These are phyloP conservation scores for Tylopilus rubrobrunneus DNA, from an alignment of 768 basidiomycete genomes.

Conservation along the genomic window DNA sequence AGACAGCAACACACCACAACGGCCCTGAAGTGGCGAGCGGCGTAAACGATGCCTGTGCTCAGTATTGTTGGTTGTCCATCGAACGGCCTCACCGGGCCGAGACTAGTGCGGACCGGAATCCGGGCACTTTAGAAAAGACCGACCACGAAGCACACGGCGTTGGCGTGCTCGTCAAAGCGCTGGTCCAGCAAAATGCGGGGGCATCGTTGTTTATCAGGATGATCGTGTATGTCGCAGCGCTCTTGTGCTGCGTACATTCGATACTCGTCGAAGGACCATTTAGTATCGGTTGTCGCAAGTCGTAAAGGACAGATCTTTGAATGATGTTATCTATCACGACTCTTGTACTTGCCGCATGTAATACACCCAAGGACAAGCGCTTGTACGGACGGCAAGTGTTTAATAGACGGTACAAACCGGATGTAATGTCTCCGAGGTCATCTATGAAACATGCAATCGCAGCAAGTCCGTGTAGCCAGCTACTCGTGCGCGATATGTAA, in stretches of 20 bases:
- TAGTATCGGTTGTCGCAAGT: too few relatives aligned
- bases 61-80: too few relatives aligned
- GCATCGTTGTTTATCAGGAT: constrained; percentile 8
- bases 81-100: neutral
- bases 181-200: constrained; percentile 12
- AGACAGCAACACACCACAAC: too few relatives aligned
- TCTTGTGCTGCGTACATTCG: constrained; percentile 5
- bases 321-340: neutral
- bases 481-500: constrained; percentile 22
- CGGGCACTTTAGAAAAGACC: neutral
- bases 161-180: constrained; percentile 16
- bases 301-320: neutral
- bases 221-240: neutral
- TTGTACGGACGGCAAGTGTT: too few relatives aligned
- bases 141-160: constrained; percentile 15
- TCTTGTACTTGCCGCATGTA: neutral
- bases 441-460: neutral
- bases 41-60: too few relatives aligned
- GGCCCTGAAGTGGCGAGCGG: too few relatives aligned
- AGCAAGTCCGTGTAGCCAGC: constrained; percentile 31
- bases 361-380: neutral
- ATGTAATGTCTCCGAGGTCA: neutral
- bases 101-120: neutral
- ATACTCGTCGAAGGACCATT: neutral
- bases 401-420: constrained; percentile 2